A percentile compares a stretch with the other conserved stretches of the same genome.
Conservation (phyloP, 1,284 basidiomycete genomes). For the Leccinum variabile region DNA sequence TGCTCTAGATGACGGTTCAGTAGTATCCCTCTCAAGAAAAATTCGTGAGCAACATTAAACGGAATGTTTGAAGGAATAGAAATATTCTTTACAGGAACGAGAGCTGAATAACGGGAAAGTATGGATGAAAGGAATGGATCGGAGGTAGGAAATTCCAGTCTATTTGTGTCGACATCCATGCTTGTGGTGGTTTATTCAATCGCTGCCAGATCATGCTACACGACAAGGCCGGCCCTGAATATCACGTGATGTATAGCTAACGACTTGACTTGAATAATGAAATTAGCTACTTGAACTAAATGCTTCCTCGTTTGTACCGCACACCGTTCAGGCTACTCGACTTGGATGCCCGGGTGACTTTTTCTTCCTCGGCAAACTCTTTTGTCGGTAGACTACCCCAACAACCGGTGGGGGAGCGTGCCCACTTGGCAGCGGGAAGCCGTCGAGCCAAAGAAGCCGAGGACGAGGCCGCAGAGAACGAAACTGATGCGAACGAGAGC, state of each 20-base stretch:
- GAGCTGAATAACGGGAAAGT: constrained; percentile 54
- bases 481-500: too few species aligned
- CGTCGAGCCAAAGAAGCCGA: constrained; percentile 8
- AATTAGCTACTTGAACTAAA: constrained; percentile 24
- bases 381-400: constrained; percentile 12
- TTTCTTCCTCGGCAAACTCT: constrained; percentile 12
- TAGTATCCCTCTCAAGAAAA: constrained; percentile 53
- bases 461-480: constrained; percentile 3
- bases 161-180: constrained; percentile 5
- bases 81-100: constrained; percentile 46
- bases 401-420: constrained; percentile 8
- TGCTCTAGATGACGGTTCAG: constrained; percentile 49
- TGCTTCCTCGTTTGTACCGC: constrained; percentile 7
- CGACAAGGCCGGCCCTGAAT: constrained; percentile 19
- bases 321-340: too few species aligned
- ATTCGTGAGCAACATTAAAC: constrained; percentile 46
- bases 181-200: neutral
- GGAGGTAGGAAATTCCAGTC: neutral
- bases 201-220: neutral
- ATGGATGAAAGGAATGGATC: constrained; percentile 39
- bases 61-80: constrained; percentile 39
- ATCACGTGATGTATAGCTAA: constrained; percentile 27
- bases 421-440: neutral
- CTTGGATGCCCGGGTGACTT: too few species aligned
- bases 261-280: constrained; percentile 3